Evolutionary conservation across 805 yeast genomes (phyloP).

Genomic region (Kockiozyma suomiensis): DNA sequence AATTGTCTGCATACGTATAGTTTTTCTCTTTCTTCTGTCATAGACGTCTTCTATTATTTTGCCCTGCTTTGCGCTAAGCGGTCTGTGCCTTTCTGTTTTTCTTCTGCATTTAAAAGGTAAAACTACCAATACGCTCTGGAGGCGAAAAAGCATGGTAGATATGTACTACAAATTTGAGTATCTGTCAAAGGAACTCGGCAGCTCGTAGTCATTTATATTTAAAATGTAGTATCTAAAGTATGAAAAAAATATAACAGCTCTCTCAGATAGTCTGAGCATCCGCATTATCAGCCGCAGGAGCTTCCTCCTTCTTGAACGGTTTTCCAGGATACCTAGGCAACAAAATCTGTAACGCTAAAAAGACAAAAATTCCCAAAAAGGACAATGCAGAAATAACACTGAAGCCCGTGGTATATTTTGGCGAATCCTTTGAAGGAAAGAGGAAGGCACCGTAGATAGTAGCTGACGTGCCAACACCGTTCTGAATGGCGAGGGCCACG

Average conservation of each 20-base stretch:
- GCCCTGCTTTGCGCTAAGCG: no score
- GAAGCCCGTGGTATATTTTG: constrained; percentile 28
- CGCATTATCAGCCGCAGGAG: background rate
- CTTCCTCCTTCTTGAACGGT: background rate
- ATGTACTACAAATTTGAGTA: no score
- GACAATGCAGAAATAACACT: constrained; percentile 19
- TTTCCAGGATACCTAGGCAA: constrained; percentile 13
- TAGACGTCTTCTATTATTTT: no score
- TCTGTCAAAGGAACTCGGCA: no score
- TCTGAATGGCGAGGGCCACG: constrained; percentile 23
- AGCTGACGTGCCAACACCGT: constrained; percentile 24
- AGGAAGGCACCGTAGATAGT: constrained; percentile 20
- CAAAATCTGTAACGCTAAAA: constrained; percentile 14
- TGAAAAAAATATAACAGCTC: background rate
- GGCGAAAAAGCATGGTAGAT: no score
- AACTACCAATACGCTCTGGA: no score
- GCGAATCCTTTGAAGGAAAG: constrained; percentile 16
- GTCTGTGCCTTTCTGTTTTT: no score
- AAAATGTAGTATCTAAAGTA: background rate
- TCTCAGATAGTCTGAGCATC: background rate
- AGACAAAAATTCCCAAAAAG: constrained; percentile 21
- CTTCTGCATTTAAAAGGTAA: no score
- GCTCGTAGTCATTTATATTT: no score
- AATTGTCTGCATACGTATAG: no score
- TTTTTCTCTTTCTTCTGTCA: no score